A percentile compares a stretch with the other conserved stretches of the same genome.
Conservation (phyloP, 1,139 yeast species). For the Citeromyces hawaiiensis region DNA sequence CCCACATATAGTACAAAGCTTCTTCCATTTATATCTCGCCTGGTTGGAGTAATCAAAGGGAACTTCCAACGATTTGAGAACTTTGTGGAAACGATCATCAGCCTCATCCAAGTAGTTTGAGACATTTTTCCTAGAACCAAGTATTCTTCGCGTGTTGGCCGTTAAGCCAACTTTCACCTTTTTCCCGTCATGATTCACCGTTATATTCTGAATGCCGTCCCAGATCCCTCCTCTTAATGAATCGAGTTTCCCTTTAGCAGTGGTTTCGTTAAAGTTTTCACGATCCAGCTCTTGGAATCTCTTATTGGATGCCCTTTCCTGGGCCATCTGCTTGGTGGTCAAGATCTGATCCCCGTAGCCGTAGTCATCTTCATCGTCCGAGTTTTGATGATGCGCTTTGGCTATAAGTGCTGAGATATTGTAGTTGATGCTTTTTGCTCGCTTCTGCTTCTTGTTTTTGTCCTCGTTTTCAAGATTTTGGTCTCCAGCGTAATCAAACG, state of each 20-base stretch:
- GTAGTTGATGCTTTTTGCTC: constrained; percentile 1
- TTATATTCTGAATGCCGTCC: constrained; percentile 1
- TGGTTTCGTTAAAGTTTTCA: constrained; percentile 23
- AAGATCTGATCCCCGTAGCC: not conserved
- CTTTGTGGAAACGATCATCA: constrained; percentile 12
- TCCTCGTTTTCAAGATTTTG: not conserved
- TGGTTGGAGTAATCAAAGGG: constrained; percentile 9
- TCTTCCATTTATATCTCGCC: constrained; percentile 18
- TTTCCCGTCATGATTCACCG: constrained; percentile 1
- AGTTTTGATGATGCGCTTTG: not conserved
- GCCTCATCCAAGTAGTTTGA: constrained; percentile 23
- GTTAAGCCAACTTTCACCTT: constrained; percentile 1
- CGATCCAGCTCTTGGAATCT: constrained; percentile 24
- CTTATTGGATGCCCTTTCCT: constrained; percentile 19
- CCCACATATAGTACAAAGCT: constrained; percentile 29
- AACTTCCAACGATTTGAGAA: constrained; percentile 11
- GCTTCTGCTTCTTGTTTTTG: not conserved
- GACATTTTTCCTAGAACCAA: constrained; percentile 24
- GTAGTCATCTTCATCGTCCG: not conserved
- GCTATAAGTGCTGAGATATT: not conserved
- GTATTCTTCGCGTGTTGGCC: constrained; percentile 16
- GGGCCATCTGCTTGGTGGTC: constrained; percentile 7
- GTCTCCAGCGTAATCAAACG: not conserved
- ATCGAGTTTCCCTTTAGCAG: constrained; percentile 15
- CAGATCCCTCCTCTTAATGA: constrained; percentile 19